Conservation (phyloP, 805 yeast species). For the Torulaspora gathmanii region DNA sequence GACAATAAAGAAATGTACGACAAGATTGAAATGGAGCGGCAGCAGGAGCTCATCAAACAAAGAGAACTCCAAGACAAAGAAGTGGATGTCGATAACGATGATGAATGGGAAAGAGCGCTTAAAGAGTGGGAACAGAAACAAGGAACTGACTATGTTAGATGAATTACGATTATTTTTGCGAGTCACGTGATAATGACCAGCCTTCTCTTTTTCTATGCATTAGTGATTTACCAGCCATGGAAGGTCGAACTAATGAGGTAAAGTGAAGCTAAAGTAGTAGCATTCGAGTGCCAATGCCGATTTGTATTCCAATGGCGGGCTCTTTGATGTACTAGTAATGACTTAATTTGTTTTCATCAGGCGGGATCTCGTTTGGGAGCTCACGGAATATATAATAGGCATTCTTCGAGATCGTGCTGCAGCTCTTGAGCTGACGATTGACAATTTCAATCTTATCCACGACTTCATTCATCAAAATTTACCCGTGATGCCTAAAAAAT, state of each 20-base stretch:
- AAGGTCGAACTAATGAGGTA: not conserved
- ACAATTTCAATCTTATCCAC: not conserved
- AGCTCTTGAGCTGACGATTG: not conserved
- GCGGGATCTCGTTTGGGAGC: not conserved
- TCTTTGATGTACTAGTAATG: not conserved
- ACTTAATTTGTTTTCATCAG: not conserved
- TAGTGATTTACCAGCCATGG: constrained; percentile 6
- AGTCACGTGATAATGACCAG: constrained; percentile 5
- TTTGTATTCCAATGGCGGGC: not conserved
- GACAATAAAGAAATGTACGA: constrained; percentile 79
- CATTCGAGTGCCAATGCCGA: not conserved
- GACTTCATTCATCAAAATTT: not conserved
- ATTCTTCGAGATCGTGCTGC: not conserved
- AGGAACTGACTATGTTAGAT: constrained; percentile 30
- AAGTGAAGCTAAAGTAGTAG: not conserved
- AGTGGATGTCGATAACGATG: constrained; percentile 57
- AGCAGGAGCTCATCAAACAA: constrained; percentile 41
- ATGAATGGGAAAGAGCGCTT: constrained; percentile 66
- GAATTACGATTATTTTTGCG: not conserved
- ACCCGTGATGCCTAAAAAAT: constrained; percentile 29
- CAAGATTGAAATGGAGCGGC: constrained; percentile 47
- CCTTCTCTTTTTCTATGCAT: constrained; percentile 4
- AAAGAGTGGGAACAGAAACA: constrained; percentile 52
- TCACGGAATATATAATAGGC: not conserved
- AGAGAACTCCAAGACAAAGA: constrained; percentile 40